phyloP scores from a whole-genome alignment of 1,139 yeast genomes.

The Nakaseomyces uthaithaninus region DNA sequence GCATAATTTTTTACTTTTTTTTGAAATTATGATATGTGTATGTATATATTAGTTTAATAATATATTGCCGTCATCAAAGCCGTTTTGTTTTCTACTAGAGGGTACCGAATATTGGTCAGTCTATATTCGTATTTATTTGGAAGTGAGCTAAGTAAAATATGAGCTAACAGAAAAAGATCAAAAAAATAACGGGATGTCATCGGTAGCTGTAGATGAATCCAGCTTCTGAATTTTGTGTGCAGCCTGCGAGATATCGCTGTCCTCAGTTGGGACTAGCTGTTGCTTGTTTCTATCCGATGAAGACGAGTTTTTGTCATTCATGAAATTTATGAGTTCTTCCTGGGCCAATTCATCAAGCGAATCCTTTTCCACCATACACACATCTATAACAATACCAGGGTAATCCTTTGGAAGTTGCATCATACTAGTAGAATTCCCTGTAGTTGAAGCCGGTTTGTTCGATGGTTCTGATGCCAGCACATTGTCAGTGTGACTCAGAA shows the following conservation, averaged over 20 bases:
- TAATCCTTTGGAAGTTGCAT: slow-evolving; percentile 34
- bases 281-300: not conserved
- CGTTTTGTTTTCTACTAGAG: too few relatives aligned
- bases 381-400: slow-evolving; percentile 56
- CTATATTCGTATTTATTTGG: too few relatives aligned
- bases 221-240: not conserved
- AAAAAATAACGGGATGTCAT: not conserved
- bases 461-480: slow-evolving; percentile 19
- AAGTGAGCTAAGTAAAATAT: too few relatives aligned
- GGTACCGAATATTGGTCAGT: too few relatives aligned
- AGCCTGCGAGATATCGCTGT: not conserved
- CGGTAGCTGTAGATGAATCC: not conserved
- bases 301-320: slow-evolving; percentile 10
- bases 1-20: not conserved
- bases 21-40: slow-evolving; percentile 3
- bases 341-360: slow-evolving; percentile 20
- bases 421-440: slow-evolving; percentile 11
- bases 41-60: slow-evolving; percentile 4
- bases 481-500: slow-evolving; percentile 31
- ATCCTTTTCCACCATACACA: slow-evolving; percentile 47
- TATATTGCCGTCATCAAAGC: slow-evolving; percentile 1
- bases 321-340: slow-evolving; percentile 20
- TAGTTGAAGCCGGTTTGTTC: slow-evolving; percentile 18
- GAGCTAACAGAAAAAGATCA: too few relatives aligned
- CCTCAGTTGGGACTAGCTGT: not conserved